Conservation (phyloP, 768 basidiomycete genomes). For the Suillus weaverae region DNA sequence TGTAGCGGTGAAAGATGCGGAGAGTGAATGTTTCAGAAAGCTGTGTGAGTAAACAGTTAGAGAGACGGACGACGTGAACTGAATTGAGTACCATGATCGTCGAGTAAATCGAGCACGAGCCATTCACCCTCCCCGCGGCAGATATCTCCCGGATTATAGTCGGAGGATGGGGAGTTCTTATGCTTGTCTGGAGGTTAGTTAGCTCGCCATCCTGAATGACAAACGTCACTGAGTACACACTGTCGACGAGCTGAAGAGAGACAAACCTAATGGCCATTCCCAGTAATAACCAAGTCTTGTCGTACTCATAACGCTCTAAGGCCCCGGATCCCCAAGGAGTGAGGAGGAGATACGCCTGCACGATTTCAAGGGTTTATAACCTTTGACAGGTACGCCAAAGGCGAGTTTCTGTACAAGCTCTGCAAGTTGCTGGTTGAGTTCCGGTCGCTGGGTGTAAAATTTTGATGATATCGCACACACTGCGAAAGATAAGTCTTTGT, state of each 20-base stretch:
- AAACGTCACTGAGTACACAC: slow-evolving; percentile 11
- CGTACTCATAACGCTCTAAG: slow-evolving; percentile 95
- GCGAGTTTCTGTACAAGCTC: slow-evolving; percentile 87
- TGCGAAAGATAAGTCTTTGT: slow-evolving; percentile 31
- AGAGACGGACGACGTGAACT: no score
- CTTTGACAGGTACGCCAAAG: slow-evolving; percentile 80
- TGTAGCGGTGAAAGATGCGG: no score
- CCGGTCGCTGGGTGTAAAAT: slow-evolving; percentile 80
- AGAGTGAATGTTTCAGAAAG: no score
- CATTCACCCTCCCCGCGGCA: no score
- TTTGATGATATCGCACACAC: slow-evolving; percentile 95
- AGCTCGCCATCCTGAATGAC: slow-evolving; percentile 80
- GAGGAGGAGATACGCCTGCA: slow-evolving; percentile 90
- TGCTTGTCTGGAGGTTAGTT: no score
- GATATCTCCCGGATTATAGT: no score
- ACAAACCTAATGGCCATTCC: slow-evolving; percentile 82
- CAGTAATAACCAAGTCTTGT: slow-evolving; percentile 87
- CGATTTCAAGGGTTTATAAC: no score
- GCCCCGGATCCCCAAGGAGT: slow-evolving; percentile 91
- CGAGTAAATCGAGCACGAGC: no score
- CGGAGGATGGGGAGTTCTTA: no score
- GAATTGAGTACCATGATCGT: no score
- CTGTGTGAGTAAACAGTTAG: no score
- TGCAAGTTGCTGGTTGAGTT: slow-evolving; percentile 75
- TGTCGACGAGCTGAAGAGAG: background rate